phyloP scores from a whole-genome alignment of 2,329 filamentous ascomycete species.

The Aspergillus felis region DNA sequence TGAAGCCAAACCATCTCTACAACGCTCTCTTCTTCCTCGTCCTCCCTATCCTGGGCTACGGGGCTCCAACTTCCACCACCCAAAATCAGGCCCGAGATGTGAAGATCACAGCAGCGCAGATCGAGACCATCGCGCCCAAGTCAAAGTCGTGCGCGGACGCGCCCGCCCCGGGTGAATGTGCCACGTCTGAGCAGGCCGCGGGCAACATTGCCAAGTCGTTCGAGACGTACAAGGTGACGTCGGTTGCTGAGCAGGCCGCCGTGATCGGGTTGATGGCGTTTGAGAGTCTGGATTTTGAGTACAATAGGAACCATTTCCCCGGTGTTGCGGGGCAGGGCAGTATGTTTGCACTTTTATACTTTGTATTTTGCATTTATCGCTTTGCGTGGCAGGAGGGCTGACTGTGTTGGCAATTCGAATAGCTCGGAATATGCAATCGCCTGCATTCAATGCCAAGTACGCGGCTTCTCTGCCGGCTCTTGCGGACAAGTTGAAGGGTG shows the following conservation, averaged over 20 bases:
- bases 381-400: not conserved
- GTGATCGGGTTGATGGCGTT: conserved; percentile 67
- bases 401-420: not conserved
- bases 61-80: conserved; percentile 6
- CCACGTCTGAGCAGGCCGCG: conserved; percentile 60
- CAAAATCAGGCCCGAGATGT: not conserved
- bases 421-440: conserved; percentile 62
- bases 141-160: conserved; percentile 52
- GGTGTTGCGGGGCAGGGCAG: conserved; percentile 63
- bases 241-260: conserved; percentile 61
- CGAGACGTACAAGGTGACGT: conserved; percentile 52
- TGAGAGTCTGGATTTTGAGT: conserved; percentile 67
- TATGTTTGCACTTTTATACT: conserved; percentile 13
- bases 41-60: conserved; percentile 10
- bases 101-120: conserved; percentile 25
- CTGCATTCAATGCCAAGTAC: conserved; percentile 54
- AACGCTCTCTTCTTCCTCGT: conserved; percentile 12
- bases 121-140: conserved; percentile 51
- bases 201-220: conserved; percentile 56
- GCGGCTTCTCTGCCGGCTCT: conserved; percentile 47
- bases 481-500: conserved; percentile 25
- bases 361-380: not conserved
- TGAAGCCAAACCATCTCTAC: conserved; percentile 6
- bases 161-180: conserved; percentile 56
- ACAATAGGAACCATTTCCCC: conserved; percentile 63